Evolutionary conservation across 805 yeast species (phyloP).

Genomic region (Schwanniomyces occidentalis): DNA sequence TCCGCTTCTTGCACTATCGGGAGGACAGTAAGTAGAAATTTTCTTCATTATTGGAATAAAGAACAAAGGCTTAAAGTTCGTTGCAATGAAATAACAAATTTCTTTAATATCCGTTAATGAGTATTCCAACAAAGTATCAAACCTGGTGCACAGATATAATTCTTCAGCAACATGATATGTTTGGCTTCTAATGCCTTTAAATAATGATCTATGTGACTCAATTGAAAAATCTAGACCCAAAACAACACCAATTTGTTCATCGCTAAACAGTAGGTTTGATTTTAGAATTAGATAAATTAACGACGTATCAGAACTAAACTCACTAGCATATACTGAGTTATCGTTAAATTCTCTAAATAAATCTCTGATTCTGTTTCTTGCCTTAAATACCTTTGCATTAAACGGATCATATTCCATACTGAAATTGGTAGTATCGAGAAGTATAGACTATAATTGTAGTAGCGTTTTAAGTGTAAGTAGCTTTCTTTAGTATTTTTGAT

Average conservation of each 20-base stretch:
- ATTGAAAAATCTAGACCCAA: slow-evolving; percentile 7
- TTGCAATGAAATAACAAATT: slow-evolving; percentile 23
- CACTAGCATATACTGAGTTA: slow-evolving; percentile 1
- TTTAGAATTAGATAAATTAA: slow-evolving; percentile 12
- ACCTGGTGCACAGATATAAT: background rate
- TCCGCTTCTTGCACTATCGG: background rate
- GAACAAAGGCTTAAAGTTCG: slow-evolving; percentile 21
- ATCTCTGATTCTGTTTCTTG: background rate
- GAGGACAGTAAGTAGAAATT: background rate
- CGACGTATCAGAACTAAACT: slow-evolving; percentile 8
- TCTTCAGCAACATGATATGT: background rate
- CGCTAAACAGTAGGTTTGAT: slow-evolving; percentile 9
- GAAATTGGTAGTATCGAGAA: too few species aligned
- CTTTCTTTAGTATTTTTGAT: too few species aligned
- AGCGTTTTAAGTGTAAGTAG: too few species aligned
- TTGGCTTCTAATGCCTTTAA: slow-evolving; percentile 6
- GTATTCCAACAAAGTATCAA: slow-evolving; percentile 12
- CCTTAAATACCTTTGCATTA: slow-evolving; percentile 3
- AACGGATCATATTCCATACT: slow-evolving; percentile 9
- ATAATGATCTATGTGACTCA: slow-evolving; percentile 2
- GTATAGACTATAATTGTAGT: too few species aligned
- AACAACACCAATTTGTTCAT: slow-evolving; percentile 11
- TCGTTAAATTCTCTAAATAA: slow-evolving; percentile 6
- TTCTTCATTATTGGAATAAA: slow-evolving; percentile 19
- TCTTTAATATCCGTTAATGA: slow-evolving; percentile 27